A percentile compares a stretch with the other conserved stretches of the same genome.
Conservation (phyloP, 805 yeast species). For the Nakazawaea wickerhamii region DNA sequence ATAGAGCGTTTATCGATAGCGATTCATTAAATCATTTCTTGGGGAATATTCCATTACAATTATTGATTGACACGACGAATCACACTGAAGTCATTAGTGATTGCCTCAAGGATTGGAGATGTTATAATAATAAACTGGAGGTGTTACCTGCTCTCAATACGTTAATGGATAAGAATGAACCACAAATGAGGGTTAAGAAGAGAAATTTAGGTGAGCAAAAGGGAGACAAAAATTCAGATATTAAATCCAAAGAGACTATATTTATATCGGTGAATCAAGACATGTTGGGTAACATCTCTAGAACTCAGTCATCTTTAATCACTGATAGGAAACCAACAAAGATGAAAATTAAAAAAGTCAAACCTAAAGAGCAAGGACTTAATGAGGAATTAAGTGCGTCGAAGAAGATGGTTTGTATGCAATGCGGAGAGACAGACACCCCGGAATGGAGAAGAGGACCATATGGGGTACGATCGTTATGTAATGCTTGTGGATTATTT, state of each 20-base stretch:
- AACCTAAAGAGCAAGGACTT: conserved; percentile 15
- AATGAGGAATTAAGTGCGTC: conserved; percentile 30
- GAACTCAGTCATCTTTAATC: not conserved
- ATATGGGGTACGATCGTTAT: conserved; percentile 70
- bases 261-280: not conserved
- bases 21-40: conserved; percentile 1
- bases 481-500: conserved; percentile 90
- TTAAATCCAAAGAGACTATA: not conserved
- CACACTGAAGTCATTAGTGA: not conserved
- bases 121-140: not conserved
- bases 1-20: not conserved
- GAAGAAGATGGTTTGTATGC: conserved; percentile 41
- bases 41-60: not conserved
- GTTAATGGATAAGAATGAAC: not conserved
- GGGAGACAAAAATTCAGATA: not conserved
- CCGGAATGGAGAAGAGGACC: conserved; percentile 97
- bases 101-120: not conserved
- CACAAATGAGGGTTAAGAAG: not conserved
- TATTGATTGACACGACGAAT: not conserved
- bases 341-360: not conserved
- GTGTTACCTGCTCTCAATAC: not conserved
- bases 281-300: not conserved
- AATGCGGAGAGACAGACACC: conserved; percentile 69
- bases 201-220: not conserved
- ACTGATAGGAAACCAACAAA: not conserved